phyloP scores from a whole-genome alignment of 202 grass and related monocot genomes.

The Eragrostis tef region DNA sequence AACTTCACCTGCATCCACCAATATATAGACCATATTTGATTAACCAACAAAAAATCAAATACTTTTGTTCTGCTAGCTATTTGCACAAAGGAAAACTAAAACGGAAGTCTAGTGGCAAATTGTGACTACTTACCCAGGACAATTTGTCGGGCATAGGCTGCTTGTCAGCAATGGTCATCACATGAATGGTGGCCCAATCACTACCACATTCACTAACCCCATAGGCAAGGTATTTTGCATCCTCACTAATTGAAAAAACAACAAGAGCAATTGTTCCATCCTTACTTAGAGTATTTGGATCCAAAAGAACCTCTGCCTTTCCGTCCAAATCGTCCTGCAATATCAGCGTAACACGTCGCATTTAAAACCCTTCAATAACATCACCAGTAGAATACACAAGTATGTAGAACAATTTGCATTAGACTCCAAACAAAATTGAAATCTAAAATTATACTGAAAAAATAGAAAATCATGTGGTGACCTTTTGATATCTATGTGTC shows the following conservation, averaged over 20 bases:
- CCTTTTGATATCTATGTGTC: too few relatives aligned
- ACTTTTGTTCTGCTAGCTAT: background rate
- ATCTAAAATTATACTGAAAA: background rate
- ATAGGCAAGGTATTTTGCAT: constrained; percentile 88
- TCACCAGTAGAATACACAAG: background rate
- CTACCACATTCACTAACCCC: constrained; percentile 90
- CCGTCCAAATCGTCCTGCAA: constrained; percentile 75
- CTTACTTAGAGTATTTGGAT: constrained; percentile 83
- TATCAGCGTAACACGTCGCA: background rate
- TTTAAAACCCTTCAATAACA: background rate
- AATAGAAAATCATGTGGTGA: too few relatives aligned
- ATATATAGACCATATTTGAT: constrained; percentile 13
- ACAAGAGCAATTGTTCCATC: constrained; percentile 84
- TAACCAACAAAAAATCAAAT: constrained; percentile 26
- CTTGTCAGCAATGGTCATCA: constrained; percentile 70
- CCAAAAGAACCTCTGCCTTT: constrained; percentile 67
- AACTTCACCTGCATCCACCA: constrained; percentile 77
- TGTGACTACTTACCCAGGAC: constrained; percentile 71
- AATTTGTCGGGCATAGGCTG: constrained; percentile 63
- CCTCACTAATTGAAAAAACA: constrained; percentile 64
- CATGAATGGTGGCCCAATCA: constrained; percentile 82
- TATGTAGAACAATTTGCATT: background rate
- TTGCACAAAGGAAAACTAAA: background rate
- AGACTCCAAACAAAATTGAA: background rate
- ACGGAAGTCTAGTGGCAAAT: background rate